These are phyloP conservation scores for Arabidopsis thaliana DNA, from an alignment of 345 rosid species.

Conservation along the genomic window DNA sequence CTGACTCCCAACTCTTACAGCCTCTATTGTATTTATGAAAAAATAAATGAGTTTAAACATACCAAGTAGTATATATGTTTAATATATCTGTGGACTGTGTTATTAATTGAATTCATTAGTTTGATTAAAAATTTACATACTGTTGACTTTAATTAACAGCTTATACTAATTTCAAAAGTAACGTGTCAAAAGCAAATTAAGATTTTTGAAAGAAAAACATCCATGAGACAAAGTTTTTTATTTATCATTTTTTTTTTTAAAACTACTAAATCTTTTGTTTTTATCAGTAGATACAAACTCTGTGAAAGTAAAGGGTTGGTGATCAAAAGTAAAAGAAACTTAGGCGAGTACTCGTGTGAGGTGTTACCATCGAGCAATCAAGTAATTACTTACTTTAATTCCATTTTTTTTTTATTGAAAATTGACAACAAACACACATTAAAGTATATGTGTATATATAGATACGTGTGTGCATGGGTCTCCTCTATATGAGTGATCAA, in stretches of 20 bases:
- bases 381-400: conserved; percentile 30
- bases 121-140: background rate
- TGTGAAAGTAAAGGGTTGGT: conserved; percentile 30
- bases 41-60: background rate
- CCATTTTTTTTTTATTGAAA: background rate
- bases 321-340: conserved; percentile 40
- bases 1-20: background rate
- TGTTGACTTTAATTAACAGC: background rate
- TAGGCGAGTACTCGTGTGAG: conserved; percentile 42
- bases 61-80: background rate
- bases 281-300: conserved; percentile 35
- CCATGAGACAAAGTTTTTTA: background rate
- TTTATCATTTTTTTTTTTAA: background rate
- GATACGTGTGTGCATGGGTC: conserved; percentile 44
- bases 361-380: conserved; percentile 47
- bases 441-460: conserved; percentile 19
- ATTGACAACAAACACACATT: conserved; percentile 25
- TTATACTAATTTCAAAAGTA: background rate
- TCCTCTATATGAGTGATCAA: conserved; percentile 34
- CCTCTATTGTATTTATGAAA: background rate
- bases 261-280: conserved; percentile 3
- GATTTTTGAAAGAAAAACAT: background rate
- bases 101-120: background rate
- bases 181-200: background rate
- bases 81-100: background rate